Conservation (phyloP, 2,329 filamentous ascomycete species). For the Paraconiothyrium brasiliense region DNA sequence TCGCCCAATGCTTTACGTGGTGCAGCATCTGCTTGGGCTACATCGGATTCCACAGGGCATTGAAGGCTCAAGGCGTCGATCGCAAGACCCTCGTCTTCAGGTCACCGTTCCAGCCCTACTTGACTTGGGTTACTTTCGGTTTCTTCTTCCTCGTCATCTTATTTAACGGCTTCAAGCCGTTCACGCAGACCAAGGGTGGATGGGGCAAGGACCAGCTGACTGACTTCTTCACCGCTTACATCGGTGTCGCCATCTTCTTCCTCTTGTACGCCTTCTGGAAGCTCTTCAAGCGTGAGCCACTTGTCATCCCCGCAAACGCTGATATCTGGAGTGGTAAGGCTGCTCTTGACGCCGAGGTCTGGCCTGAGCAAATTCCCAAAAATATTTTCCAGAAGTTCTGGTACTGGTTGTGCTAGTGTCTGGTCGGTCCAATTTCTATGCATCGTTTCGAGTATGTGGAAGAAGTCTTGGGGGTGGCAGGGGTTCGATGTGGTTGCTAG, state of each 20-base stretch:
- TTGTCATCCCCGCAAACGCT: conserved; percentile 52
- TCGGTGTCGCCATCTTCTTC: conserved; percentile 53
- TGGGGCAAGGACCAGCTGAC: conserved; percentile 52
- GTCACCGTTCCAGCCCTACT: conserved; percentile 59
- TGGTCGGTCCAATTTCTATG: background rate
- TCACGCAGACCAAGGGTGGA: conserved; percentile 53
- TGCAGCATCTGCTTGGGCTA: conserved; percentile 65
- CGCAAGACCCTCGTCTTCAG: conserved; percentile 62
- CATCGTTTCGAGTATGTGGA: background rate
- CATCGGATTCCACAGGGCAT: conserved; percentile 62
- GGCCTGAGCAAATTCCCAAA: conserved; percentile 54
- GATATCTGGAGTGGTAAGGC: conserved; percentile 60
- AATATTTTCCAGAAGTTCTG: conserved; percentile 59
- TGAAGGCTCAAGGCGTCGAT: conserved; percentile 62
- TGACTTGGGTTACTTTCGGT: conserved; percentile 67
- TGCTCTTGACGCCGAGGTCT: conserved; percentile 56
- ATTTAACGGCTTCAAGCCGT: conserved; percentile 63
- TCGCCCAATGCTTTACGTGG: conserved; percentile 65
- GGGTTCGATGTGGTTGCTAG: background rate
- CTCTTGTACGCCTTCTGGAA: conserved; percentile 71
- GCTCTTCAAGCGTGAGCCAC: conserved; percentile 68
- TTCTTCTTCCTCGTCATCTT: conserved; percentile 58
- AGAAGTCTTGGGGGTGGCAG: background rate
- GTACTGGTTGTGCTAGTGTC: conserved; percentile 57
- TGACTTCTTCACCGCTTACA: conserved; percentile 62